Conservation (phyloP, 2,329 filamentous ascomycete genomes). For the Pyrenophora graminea region DNA sequence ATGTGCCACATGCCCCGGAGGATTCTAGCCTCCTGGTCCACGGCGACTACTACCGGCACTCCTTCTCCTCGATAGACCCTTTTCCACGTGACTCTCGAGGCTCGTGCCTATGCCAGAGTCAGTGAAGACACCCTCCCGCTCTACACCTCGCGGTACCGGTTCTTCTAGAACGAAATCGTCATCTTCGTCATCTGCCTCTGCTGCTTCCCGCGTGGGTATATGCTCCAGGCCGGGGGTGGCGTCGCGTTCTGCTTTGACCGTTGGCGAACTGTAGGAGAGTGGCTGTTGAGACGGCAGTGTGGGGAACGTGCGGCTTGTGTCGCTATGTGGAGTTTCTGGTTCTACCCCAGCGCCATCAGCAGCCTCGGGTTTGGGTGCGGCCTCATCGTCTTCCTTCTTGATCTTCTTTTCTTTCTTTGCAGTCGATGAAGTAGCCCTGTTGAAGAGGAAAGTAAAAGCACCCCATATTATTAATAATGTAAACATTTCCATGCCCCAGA, state of each 20-base stretch:
- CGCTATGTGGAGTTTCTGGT: conserved; percentile 44
- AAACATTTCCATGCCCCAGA: conserved; percentile 77
- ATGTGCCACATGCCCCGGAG: neutral
- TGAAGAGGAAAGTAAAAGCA: conserved; percentile 53
- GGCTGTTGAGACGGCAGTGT: conserved; percentile 51
- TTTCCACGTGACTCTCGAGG: conserved; percentile 43
- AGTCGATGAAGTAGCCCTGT: conserved; percentile 1
- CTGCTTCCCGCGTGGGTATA: conserved; percentile 32
- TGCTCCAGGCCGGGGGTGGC: conserved; percentile 19
- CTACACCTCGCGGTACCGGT: conserved; percentile 14
- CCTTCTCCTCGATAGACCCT: conserved; percentile 17
- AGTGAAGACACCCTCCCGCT: conserved; percentile 22
- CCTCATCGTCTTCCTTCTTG: conserved; percentile 9
- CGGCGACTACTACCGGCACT: conserved; percentile 3
- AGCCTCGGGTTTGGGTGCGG: conserved; percentile 1
- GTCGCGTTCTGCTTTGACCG: conserved; percentile 27
- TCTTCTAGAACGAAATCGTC: conserved; percentile 50
- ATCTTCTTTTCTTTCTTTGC: neutral
- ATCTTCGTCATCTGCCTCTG: conserved; percentile 52
- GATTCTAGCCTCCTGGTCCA: neutral
- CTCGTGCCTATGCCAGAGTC: conserved; percentile 57
- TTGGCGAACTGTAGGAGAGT: conserved; percentile 43
- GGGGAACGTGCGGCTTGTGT: conserved; percentile 56
- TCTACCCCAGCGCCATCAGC: conserved; percentile 16
- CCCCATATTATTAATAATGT: conserved; percentile 70